A percentile compares a stretch with the other conserved stretches of the same genome.
Conservation (phyloP, 306 rosid species). For the Pyrus bretschneideri region DNA sequence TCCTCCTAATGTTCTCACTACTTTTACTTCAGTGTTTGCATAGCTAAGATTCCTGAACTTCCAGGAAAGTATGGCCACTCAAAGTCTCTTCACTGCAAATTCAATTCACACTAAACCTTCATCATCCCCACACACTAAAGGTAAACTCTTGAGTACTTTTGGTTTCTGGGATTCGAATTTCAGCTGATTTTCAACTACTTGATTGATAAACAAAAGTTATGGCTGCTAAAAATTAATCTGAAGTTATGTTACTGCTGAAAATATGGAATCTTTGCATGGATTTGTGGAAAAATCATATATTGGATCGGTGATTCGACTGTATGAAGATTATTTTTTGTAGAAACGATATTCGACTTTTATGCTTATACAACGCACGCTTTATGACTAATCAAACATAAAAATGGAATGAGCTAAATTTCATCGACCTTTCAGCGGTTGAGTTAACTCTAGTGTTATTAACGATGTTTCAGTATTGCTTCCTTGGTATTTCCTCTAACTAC, state of each 20-base stretch:
- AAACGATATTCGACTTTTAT: no score
- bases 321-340: not conserved
- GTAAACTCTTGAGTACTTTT: conserved; percentile 5
- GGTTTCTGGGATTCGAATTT: not conserved
- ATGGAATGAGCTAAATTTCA: not conserved
- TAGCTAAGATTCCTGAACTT: no score
- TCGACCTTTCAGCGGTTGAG: not conserved
- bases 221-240: not conserved
- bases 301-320: not conserved
- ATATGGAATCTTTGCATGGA: no score
- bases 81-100: conserved; percentile 12
- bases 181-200: not conserved
- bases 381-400: not conserved
- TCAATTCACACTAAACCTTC: conserved; percentile 15
- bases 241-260: no score
- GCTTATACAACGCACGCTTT: no score
- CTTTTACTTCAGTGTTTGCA: not conserved
- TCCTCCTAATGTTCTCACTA: not conserved
- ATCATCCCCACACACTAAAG: conserved; percentile 20
- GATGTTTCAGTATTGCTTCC: not conserved
- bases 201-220: not conserved
- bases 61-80: conserved; percentile 18
- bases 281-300: not conserved
- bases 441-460: not conserved
- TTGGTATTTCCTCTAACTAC: not conserved